These are phyloP conservation scores for Phytophthora megakarya DNA, from an alignment of 352 stramenopile genomes.

Conservation along the genomic window DNA sequence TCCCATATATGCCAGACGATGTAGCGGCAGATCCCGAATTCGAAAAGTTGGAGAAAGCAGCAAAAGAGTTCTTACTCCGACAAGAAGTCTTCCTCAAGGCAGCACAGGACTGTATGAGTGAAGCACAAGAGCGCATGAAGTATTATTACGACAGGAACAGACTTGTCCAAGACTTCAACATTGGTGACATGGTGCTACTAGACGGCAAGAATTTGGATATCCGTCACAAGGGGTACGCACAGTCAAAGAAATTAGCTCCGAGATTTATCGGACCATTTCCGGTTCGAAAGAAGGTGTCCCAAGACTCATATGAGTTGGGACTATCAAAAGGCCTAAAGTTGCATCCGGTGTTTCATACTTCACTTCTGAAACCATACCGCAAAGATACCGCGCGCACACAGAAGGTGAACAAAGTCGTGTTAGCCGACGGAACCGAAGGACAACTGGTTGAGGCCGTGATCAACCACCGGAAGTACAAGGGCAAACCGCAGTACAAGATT, in stretches of 20 bases:
- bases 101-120: not conserved
- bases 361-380: constrained; percentile 3
- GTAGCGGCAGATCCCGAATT: too few species aligned
- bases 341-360: constrained; percentile 10
- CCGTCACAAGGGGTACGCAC: constrained; percentile 7
- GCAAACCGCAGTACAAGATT: constrained; percentile 11
- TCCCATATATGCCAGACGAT: too few species aligned
- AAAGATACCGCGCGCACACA: not conserved
- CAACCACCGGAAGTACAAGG: not conserved
- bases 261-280: constrained; percentile 14
- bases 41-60: too few species aligned
- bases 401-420: not conserved
- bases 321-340: constrained; percentile 9
- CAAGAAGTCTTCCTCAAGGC: too few species aligned
- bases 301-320: constrained; percentile 4
- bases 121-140: not conserved
- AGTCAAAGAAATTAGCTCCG: constrained; percentile 11
- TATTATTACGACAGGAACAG: constrained; percentile 2
- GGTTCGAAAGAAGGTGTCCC: constrained; percentile 1
- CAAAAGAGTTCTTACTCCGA: too few species aligned
- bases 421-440: not conserved
- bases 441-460: not conserved
- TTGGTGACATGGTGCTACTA: not conserved
- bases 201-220: constrained; percentile 15
- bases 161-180: not conserved